Evolutionary conservation across 2,329 filamentous ascomycete genomes (phyloP).

Genomic region (Penicillium freii): DNA sequence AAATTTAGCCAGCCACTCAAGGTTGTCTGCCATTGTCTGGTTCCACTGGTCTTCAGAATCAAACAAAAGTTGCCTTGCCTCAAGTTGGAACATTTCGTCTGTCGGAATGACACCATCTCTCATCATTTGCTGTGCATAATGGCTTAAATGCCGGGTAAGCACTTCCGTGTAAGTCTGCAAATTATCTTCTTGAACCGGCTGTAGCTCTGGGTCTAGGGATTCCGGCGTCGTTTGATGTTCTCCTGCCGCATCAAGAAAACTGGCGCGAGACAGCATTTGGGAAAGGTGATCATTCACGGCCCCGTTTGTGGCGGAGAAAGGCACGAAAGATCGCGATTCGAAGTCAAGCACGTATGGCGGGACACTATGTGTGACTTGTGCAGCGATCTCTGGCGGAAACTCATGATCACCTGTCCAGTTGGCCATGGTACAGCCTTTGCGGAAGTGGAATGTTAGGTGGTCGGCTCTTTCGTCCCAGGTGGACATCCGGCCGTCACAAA

Average conservation of each 20-base stretch:
- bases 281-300: constrained; percentile 15
- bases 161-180: constrained; percentile 7
- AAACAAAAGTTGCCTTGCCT: constrained; percentile 23
- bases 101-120: constrained; percentile 17
- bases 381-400: constrained; percentile 15
- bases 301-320: constrained; percentile 19
- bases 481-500: constrained; percentile 4
- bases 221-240: neutral
- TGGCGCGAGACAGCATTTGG: constrained; percentile 12
- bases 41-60: constrained; percentile 27
- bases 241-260: neutral
- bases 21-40: constrained; percentile 22
- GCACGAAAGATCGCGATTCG: constrained; percentile 17
- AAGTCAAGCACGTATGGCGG: constrained; percentile 20
- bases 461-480: neutral
- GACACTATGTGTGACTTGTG: constrained; percentile 15
- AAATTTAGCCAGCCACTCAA: constrained; percentile 16
- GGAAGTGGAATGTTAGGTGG: constrained; percentile 10
- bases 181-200: neutral
- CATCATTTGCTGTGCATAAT: constrained; percentile 18
- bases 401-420: constrained; percentile 17
- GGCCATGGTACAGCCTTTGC: constrained; percentile 12
- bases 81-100: constrained; percentile 27
- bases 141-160: constrained; percentile 18
- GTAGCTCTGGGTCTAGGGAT: neutral